phyloP scores from a whole-genome alignment of 352 stramenopile genomes.

The Phytophthora ramorum region DNA sequence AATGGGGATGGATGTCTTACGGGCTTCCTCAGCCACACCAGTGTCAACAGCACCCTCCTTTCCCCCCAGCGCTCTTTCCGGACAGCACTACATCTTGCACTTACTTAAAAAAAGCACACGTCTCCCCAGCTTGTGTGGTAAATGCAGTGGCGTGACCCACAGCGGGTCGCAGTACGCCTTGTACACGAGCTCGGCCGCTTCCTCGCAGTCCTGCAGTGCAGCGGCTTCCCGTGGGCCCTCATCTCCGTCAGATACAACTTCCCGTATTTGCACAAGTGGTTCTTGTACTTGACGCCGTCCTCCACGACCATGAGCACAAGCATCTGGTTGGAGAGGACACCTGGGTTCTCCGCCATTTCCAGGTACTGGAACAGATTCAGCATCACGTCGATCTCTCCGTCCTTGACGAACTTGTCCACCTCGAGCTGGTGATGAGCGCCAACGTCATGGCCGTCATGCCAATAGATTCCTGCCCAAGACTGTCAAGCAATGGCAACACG shows the following conservation, averaged over 20 bases:
- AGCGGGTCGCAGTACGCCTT: slow-evolving; percentile 81
- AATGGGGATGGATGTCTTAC: too few species aligned
- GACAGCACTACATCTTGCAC: slow-evolving; percentile 86
- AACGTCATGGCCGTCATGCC: slow-evolving; percentile 88
- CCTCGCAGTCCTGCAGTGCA: slow-evolving; percentile 62
- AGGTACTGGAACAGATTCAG: slow-evolving; percentile 67
- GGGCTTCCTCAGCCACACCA: slow-evolving; percentile 12
- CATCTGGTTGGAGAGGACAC: slow-evolving; percentile 74
- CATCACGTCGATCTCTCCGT: slow-evolving; percentile 75
- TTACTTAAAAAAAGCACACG: slow-evolving; percentile 89
- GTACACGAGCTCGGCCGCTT: slow-evolving; percentile 81
- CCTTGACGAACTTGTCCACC: slow-evolving; percentile 77
- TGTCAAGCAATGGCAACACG: too few species aligned
- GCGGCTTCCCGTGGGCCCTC: slow-evolving; percentile 35
- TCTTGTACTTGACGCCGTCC: slow-evolving; percentile 67
- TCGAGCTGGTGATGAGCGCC: slow-evolving; percentile 71
- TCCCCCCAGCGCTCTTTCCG: slow-evolving; percentile 65
- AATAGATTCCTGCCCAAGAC: too few species aligned
- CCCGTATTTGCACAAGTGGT: slow-evolving; percentile 65
- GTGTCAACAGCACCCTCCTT: slow-evolving; percentile 24
- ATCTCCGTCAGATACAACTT: slow-evolving; percentile 62
- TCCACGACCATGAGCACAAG: slow-evolving; percentile 83
- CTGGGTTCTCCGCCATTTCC: slow-evolving; percentile 41
- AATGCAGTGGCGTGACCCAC: slow-evolving; percentile 71
- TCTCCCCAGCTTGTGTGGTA: slow-evolving; percentile 72